These are phyloP conservation scores for Candida anglica DNA, from an alignment of 805 yeast genomes.

Conservation along the genomic window DNA sequence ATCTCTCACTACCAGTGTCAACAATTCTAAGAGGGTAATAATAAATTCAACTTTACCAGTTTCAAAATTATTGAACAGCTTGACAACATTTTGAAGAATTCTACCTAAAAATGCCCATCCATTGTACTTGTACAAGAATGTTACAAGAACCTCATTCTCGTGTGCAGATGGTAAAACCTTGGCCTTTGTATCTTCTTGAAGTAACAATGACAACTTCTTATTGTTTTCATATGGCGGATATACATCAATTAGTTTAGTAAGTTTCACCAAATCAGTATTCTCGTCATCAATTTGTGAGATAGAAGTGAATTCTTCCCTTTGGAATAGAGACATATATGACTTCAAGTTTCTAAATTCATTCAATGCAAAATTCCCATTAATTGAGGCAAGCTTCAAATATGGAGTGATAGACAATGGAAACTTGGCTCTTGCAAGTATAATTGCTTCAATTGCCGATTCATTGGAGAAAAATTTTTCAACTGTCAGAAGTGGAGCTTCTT, in stretches of 20 bases:
- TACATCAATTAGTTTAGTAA: slow-evolving; percentile 45
- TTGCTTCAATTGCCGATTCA: slow-evolving; percentile 38
- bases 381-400: slow-evolving; percentile 54
- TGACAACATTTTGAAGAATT: slow-evolving; percentile 59
- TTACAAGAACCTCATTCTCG: slow-evolving; percentile 40
- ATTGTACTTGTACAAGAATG: slow-evolving; percentile 69
- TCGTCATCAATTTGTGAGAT: slow-evolving; percentile 48
- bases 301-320: slow-evolving; percentile 32
- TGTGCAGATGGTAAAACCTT: slow-evolving; percentile 54
- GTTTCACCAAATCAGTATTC: slow-evolving; percentile 48
- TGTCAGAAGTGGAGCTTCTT: slow-evolving; percentile 41
- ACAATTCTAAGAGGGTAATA: slow-evolving; percentile 46
- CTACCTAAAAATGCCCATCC: slow-evolving; percentile 90
- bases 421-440: slow-evolving; percentile 63
- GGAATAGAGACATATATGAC: slow-evolving; percentile 56
- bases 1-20: slow-evolving; percentile 44
- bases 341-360: slow-evolving; percentile 54
- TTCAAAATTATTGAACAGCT: slow-evolving; percentile 31
- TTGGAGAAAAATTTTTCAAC: slow-evolving; percentile 43
- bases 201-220: slow-evolving; percentile 41
- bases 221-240: slow-evolving; percentile 55
- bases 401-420: slow-evolving; percentile 66
- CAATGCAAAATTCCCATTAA: slow-evolving; percentile 65
- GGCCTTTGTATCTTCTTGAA: slow-evolving; percentile 59
- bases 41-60: slow-evolving; percentile 37